Base-by-base conservation (phyloP, 2,329 filamentous ascomycete species). In the Clonostachys solani region DNA sequence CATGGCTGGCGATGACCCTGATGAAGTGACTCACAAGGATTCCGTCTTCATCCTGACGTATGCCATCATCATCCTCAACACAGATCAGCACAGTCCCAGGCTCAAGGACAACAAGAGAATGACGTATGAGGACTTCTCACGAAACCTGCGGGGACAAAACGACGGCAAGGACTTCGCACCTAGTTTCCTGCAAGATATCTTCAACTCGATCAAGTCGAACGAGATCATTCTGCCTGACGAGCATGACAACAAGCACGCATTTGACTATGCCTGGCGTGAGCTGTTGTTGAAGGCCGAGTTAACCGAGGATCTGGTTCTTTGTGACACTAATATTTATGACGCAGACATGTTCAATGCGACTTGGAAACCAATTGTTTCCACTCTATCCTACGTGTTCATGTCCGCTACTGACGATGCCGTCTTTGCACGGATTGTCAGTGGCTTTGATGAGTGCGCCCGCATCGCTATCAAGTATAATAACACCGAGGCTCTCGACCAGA, bases 171-270 rank as follows among this genome's bases (percentile, higher is more conserved):
- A 99, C 61, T 99, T 97, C 62, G 80, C 85, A 6, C 77, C 81
- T 0, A 86, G 92, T 52, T 97, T 92, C 60, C 76, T 99, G 1
- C 81, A 91, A 60, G 81, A 81, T 3, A 96, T 97, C 47, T 99
- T 86, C 60, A 84, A 96, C 56, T 90, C 90, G 1, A 99, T 99
- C 71, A 90, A 87, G 62, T 83, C 83, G 16, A 89, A 94, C 54
- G 94, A 99, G 66, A 99, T 99, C 52, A 96, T 99, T 53, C 72
- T 99, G 18, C 94, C 94, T 0, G 94, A 97, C 54, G 94, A 99
- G 66, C 94, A 97, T 63, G 92, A 96, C 61, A 96, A 96, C 64
- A 88, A 92, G 63, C 87, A 96, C 68, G 92, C 91, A 2, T 97
- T 97, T 61, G 92, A 97, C 63, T 94, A 95, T 66, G 92, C 94